Conservation (phyloP, 1,139 yeast species). For the Geotrichum fermentans region DNA sequence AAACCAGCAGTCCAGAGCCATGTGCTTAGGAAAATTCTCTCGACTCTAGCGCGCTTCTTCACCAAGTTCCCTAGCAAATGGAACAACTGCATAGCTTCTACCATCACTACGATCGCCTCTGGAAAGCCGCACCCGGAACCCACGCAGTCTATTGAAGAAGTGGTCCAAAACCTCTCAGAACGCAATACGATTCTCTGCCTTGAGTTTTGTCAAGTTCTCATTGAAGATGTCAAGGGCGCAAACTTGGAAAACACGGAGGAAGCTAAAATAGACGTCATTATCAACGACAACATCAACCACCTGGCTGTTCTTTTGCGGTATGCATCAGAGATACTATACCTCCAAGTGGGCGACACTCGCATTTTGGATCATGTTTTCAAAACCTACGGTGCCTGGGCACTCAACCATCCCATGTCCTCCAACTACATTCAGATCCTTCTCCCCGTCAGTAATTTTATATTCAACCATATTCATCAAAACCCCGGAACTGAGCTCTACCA, state of each 20-base stretch:
- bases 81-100: slow-evolving; percentile 30
- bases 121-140: not conserved
- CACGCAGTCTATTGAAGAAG: slow-evolving; percentile 5
- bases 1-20: slow-evolving; percentile 24
- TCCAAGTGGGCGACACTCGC: slow-evolving; percentile 1
- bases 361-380: slow-evolving; percentile 16
- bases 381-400: slow-evolving; percentile 17
- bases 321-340: slow-evolving; percentile 10
- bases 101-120: slow-evolving; percentile 19
- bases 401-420: slow-evolving; percentile 7
- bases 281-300: slow-evolving; percentile 10
- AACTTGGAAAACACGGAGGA: slow-evolving; percentile 13
- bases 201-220: slow-evolving; percentile 29
- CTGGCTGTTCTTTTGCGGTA: slow-evolving; percentile 5
- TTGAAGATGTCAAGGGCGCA: slow-evolving; percentile 27
- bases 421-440: slow-evolving; percentile 1
- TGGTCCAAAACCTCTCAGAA: slow-evolving; percentile 7
- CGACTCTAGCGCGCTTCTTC: slow-evolving; percentile 32
- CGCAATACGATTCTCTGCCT: slow-evolving; percentile 19
- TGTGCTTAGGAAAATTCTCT: slow-evolving; percentile 36
- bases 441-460: slow-evolving; percentile 10
- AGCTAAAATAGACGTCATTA: slow-evolving; percentile 4
- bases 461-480: slow-evolving; percentile 9
- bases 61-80: slow-evolving; percentile 35
- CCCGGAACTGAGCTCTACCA: slow-evolving; percentile 4